phyloP scores from a whole-genome alignment of 108 stramenopile genomes.

The Pelagomonas calceolata region DNA sequence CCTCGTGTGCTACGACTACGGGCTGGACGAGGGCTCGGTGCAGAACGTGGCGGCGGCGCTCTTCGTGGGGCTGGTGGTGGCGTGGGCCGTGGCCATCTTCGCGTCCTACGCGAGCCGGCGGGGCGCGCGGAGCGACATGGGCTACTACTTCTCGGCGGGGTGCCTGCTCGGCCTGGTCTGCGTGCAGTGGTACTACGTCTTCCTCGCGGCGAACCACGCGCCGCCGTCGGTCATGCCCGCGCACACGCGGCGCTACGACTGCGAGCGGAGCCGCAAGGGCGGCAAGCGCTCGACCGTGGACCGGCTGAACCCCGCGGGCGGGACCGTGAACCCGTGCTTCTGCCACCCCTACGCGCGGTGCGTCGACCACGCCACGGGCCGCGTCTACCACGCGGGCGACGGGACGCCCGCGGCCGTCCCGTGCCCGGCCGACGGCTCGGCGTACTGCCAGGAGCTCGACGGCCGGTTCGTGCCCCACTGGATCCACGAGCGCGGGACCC shows the following conservation, averaged over 20 bases:
- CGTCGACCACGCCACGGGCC: background rate
- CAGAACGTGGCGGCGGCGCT: background rate
- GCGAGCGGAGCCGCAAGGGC: background rate
- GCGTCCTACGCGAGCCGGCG: background rate
- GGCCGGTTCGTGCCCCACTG: no score
- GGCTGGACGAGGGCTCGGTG: background rate
- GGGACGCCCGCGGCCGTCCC: no score
- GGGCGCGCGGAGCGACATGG: background rate
- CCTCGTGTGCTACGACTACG: background rate
- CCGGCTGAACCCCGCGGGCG: background rate
- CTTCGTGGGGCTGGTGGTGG: background rate
- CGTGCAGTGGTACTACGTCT: background rate
- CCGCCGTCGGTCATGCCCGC: background rate
- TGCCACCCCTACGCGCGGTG: background rate
- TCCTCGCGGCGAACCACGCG: background rate
- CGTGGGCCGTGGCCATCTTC: background rate
- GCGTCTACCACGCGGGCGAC: background rate
- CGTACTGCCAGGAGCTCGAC: no score
- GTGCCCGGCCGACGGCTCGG: background rate
- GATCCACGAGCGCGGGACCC: no score
- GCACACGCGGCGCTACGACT: background rate
- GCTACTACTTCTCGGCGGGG: background rate
- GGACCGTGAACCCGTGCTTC: background rate
- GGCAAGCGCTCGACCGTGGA: background rate
- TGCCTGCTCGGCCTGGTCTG: background rate